phyloP scores from a whole-genome alignment of 768 basidiomycete genomes.

The Lactarius indigo region DNA sequence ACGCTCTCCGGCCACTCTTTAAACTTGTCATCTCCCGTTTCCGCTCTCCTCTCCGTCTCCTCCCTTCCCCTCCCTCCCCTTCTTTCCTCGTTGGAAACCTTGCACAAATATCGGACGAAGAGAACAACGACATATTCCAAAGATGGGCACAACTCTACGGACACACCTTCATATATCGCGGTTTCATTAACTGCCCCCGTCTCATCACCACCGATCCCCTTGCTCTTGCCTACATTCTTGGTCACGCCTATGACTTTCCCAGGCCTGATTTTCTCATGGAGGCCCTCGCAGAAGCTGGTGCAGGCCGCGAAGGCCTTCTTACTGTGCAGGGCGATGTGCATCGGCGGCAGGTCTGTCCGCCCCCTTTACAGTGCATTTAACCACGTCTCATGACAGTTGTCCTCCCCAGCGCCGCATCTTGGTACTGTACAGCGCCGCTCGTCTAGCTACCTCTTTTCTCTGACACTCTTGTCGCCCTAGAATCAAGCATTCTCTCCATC shows the following conservation, averaged over 20 bases:
- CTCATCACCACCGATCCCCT: conserved; percentile 57
- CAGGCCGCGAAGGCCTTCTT: conserved; percentile 47
- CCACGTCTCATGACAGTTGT: conserved; percentile 4
- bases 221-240: conserved; percentile 56
- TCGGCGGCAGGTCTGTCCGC: conserved; percentile 44
- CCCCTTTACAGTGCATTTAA: not conserved
- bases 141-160: conserved; percentile 48
- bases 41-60: conserved; percentile 45
- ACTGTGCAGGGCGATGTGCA: conserved; percentile 56
- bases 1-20: conserved; percentile 37
- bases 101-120: conserved; percentile 52
- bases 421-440: conserved; percentile 36
- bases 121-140: conserved; percentile 48
- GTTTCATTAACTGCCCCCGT: conserved; percentile 49
- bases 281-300: conserved; percentile 48
- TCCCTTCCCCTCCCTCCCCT: conserved; percentile 44
- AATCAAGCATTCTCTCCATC: conserved; percentile 50
- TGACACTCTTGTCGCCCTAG: conserved; percentile 30
- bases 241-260: conserved; percentile 52
- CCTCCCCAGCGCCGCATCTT: conserved; percentile 45
- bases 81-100: conserved; percentile 54
- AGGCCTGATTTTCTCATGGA: conserved; percentile 59
- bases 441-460: conserved; percentile 20
- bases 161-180: conserved; percentile 48
- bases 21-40: conserved; percentile 43